Evolutionary conservation across 805 yeast genomes (phyloP), one percentile per base, ranked within the genome.

Genomic region (Monosporozyma servazzii): DNA sequence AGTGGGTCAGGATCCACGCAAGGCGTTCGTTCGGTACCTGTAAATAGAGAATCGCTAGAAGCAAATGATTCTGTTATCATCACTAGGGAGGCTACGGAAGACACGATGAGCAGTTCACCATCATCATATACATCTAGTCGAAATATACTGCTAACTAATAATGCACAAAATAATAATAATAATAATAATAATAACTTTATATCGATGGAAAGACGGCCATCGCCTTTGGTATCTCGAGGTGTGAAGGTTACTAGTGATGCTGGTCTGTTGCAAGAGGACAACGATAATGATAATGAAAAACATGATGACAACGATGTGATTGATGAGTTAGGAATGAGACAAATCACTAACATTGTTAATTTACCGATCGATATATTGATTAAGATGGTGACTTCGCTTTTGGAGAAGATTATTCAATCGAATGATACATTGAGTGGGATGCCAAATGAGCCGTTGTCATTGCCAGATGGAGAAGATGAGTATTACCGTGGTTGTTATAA

Each of bases 361-460:
- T 87, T 82, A 63, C 90, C 96, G 1, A 88, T 87, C 1, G 80
- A 82, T 53, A 91, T 86, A 56, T 75, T 93, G 27, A 74, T 93
- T 44, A 67, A 81, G 45, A 91, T 93, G 97, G 75, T 91, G 48
- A 80, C 96, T 20, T 84, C 95, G 7, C 73, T 91, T 49, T 72
- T 91, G 50, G 88, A 88, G 56, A 87, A 86, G 64, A 89, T 93
- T 47, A 84, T 91, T 39, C 91, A 86, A 61, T 89, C 95, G 11
- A 93, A 91, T 69, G 99, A 91, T 67, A 29, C 10, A 4, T 21
- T 41, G 7, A 17, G 17, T 13, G 17, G 29, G n/a, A n/a, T n/a
- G n/a, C n/a, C n/a, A n/a, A n/a, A n/a, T n/a, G n/a, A n/a, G n/a
- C n/a, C n/a, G n/a, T n/a, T n/a, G n/a, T n/a, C n/a, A n/a, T n/a